Evolutionary conservation across 228 moss, liverwort and hornwort genomes (phyloP), one percentile per base, ranked within the genome.

Genomic region (Sphagnum fallax): DNA sequence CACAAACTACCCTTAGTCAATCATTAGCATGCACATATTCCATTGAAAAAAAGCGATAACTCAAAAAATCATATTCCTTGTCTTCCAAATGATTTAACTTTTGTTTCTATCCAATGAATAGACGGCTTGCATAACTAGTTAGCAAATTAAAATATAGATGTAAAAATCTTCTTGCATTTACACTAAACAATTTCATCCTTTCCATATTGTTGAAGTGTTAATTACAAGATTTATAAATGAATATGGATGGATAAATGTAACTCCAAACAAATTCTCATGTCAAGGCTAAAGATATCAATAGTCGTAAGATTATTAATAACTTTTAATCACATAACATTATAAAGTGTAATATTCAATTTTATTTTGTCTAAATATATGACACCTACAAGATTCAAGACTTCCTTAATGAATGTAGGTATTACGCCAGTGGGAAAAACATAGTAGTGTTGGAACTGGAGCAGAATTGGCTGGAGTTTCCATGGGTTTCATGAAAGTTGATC

Each of bases 401-500:
- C 6, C 12, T 10, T 32, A 18, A 62, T 11, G 6, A 15, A 18
- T 2, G 4, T 0, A 86, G 82, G 82, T 82, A 32, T 4, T 86
- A 4, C 70, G 77, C 58, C 75, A 75, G 53, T 67, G 82, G 8
- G 86, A 86, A 74, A 70, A 75, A 47, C 82, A 79, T 57, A 86
- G 80, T 4, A 77, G 77, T 52, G 82, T 86, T 47, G 86, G 86
- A 12, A 77, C 80, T 13, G 82, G 86, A 65, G 86, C 82, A 18
- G 72, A 86, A 60, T 67, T 86, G 14, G 64, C 71, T 63, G 86
- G 86, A 8, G 18, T 65, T 61, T 75, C 86, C 52, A 73, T 86
- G 0, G 77, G 80, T 15, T 9, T 79, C 0, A 75, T 86, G 69
- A 75, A 82, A 74, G 73, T 65, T 1, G 80, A 80, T 57, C 50